These are phyloP conservation scores for Umbelopsis ramanniana DNA, from an alignment of 192 early-diverging fungal genomes.

Conservation along the genomic window DNA sequence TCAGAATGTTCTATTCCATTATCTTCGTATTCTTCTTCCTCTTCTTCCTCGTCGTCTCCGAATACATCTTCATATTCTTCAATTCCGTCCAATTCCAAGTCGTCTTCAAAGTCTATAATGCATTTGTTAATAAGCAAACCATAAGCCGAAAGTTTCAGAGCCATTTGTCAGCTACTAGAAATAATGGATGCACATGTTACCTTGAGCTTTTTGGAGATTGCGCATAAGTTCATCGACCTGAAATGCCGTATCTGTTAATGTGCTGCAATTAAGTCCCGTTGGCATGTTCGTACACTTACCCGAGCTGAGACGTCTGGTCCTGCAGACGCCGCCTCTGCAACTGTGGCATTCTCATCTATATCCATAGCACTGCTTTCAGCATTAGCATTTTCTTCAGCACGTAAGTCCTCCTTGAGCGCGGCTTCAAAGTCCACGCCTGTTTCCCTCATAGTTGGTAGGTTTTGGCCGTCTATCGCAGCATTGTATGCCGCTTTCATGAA, in stretches of 20 bases:
- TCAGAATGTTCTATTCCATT: not conserved
- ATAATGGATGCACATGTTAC: not conserved
- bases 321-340: slow-evolving; percentile 3
- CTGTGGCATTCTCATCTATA: not conserved
- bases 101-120: slow-evolving; percentile 20
- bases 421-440: not conserved
- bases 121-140: not conserved
- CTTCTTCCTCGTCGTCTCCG: slow-evolving; percentile 23
- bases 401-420: not conserved
- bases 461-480: not conserved
- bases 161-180: not conserved
- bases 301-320: slow-evolving; percentile 13
- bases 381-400: not conserved
- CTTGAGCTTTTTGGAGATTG: slow-evolving; percentile 14
- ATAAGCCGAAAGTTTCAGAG: too few species aligned
- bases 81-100: slow-evolving; percentile 19
- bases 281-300: not conserved
- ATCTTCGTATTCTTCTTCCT: slow-evolving; percentile 1
- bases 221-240: slow-evolving; percentile 27
- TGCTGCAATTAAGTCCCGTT: not conserved
- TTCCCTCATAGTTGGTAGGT: not conserved
- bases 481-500: not conserved
- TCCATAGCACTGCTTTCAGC: not conserved
- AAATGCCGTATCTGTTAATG: not conserved
- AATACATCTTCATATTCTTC: slow-evolving; percentile 32